These are phyloP conservation scores for Sclerotinia sclerotiorum DNA, from an alignment of 2,329 filamentous ascomycete genomes.

Conservation along the genomic window DNA sequence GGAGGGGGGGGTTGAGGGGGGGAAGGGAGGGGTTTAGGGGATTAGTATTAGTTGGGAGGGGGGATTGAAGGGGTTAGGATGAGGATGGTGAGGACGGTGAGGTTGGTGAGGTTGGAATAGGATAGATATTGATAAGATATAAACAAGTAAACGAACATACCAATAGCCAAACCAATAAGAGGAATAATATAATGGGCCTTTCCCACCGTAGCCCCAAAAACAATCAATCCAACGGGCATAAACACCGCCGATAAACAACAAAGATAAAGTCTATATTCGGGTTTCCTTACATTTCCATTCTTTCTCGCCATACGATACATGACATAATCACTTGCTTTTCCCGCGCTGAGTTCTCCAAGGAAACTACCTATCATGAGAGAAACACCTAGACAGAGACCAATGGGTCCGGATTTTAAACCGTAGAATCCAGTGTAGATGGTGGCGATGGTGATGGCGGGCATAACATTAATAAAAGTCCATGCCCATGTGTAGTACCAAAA, in stretches of 20 bases:
- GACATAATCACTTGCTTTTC: conserved; percentile 32
- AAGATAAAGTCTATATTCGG: conserved; percentile 37
- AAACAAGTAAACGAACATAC: background rate
- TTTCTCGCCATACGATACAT: conserved; percentile 32
- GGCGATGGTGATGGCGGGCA: conserved; percentile 36
- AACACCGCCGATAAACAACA: conserved; percentile 34
- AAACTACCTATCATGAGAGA: conserved; percentile 35
- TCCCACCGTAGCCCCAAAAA: conserved; percentile 37
- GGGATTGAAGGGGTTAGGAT: conserved; percentile 20
- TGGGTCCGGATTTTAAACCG: conserved; percentile 32
- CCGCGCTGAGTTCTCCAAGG: conserved; percentile 37
- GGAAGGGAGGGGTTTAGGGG: background rate
- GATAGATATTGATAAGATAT: background rate
- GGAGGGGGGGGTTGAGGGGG: conserved; percentile 23
- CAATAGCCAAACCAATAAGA: conserved; percentile 34
- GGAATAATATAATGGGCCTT: conserved; percentile 30
- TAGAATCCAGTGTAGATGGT: conserved; percentile 37
- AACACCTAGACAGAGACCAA: conserved; percentile 36
- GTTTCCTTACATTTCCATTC: conserved; percentile 32
- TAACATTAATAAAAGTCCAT: conserved; percentile 39
- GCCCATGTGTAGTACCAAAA: conserved; percentile 38
- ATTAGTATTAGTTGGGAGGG: conserved; percentile 23
- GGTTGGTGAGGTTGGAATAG: background rate
- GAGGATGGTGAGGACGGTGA: too few relatives aligned
- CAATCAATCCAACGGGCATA: conserved; percentile 37